These are phyloP conservation scores for Cyclotella sp. DNA, from an alignment of 108 stramenopile species.

Conservation along the genomic window DNA sequence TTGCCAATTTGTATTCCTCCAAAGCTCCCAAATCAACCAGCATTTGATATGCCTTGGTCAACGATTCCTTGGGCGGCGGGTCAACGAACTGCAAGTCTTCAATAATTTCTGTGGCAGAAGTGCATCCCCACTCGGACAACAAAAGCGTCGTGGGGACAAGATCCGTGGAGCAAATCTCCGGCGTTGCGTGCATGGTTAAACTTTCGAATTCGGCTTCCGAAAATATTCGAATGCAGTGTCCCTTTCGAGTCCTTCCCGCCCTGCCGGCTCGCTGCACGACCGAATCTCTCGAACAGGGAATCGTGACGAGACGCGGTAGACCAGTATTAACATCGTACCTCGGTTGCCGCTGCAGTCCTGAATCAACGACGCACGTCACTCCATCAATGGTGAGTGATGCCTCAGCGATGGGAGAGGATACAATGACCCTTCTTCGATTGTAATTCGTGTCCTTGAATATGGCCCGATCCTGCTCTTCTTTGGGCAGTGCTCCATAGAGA, in stretches of 20 bases:
- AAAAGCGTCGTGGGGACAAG: conserved; percentile 74
- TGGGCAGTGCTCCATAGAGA: conserved; percentile 74
- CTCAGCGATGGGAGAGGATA: conserved; percentile 87
- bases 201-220: conserved; percentile 63
- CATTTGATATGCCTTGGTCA: conserved; percentile 63
- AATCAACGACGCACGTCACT: conserved; percentile 83
- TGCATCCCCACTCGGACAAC: conserved; percentile 80
- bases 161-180: conserved; percentile 80
- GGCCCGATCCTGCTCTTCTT: conserved; percentile 71
- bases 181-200: conserved; percentile 52
- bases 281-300: conserved; percentile 64
- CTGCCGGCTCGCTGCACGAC: conserved; percentile 86
- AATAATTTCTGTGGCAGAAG: conserved; percentile 65
- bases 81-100: conserved; percentile 79
- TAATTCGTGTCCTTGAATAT: conserved; percentile 40
- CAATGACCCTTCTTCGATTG: conserved; percentile 63
- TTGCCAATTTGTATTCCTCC: conserved; percentile 50
- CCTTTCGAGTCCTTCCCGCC: conserved; percentile 82
- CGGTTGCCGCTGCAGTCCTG: conserved; percentile 76
- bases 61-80: conserved; percentile 61
- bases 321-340: conserved; percentile 77
- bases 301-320: conserved; percentile 72
- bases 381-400: conserved; percentile 85
- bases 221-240: conserved; percentile 81
- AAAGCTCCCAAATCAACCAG: conserved; percentile 64